Percentiles rank a stretch among this genome's conserved stretches.
These are phyloP conservation scores for Acrocalymma vagum DNA, from an alignment of 2,329 filamentous ascomycete genomes.

Conservation along the genomic window DNA sequence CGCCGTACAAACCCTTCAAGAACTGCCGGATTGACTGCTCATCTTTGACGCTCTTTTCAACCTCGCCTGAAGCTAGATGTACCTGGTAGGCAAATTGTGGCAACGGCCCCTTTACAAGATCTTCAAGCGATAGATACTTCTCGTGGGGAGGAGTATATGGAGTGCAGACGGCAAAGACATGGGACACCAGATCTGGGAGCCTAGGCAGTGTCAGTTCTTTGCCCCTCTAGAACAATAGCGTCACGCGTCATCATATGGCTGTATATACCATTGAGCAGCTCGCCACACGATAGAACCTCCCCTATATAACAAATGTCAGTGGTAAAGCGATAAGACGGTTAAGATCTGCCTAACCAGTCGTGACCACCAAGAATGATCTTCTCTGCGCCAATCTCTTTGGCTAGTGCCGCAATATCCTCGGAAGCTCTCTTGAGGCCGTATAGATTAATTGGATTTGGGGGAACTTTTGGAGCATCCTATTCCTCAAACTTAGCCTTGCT, in stretches of 20 bases:
- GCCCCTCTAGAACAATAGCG: background rate
- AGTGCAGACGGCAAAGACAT: conserved; percentile 83
- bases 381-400: conserved; percentile 62
- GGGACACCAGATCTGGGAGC: conserved; percentile 74
- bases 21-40: conserved; percentile 73
- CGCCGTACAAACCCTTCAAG: conserved; percentile 76
- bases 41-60: conserved; percentile 56
- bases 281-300: conserved; percentile 82
- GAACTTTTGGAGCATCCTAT: conserved; percentile 57
- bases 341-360: conserved; percentile 68
- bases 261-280: conserved; percentile 67
- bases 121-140: conserved; percentile 65
- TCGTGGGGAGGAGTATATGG: conserved; percentile 69
- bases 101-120: conserved; percentile 64
- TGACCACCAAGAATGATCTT: conserved; percentile 86
- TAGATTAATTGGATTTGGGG: conserved; percentile 66
- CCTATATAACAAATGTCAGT: conserved; percentile 48
- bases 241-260: background rate
- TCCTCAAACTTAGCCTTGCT: conserved; percentile 22
- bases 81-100: conserved; percentile 86
- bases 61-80: conserved; percentile 74
- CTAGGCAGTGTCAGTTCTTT: conserved; percentile 21
- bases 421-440: conserved; percentile 79
- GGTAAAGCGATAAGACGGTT: background rate
- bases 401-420: conserved; percentile 78